A percentile compares a stretch with the other conserved stretches of the same genome.
Evolutionary conservation across 805 yeast species (phyloP).

Genomic region (Yamadazyma sp.): DNA sequence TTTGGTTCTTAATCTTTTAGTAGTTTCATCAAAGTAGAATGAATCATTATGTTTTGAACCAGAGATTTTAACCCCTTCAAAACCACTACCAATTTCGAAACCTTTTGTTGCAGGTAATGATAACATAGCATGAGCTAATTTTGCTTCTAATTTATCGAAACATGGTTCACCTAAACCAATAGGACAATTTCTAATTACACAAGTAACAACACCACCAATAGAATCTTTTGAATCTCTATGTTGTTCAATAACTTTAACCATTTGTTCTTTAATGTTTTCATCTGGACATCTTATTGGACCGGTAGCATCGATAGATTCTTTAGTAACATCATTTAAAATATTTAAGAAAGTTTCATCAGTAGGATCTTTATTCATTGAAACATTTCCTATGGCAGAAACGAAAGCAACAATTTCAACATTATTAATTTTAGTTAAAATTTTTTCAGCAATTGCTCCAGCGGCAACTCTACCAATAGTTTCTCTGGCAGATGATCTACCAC

Average conservation of each 20-base stretch:
- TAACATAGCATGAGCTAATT: slow-evolving; percentile 95
- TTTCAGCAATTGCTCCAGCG: slow-evolving; percentile 98
- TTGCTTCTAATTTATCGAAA: slow-evolving; percentile 94
- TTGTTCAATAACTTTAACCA: slow-evolving; percentile 85
- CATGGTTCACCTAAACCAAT: slow-evolving; percentile 98
- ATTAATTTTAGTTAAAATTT: slow-evolving; percentile 70
- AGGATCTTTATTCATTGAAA: slow-evolving; percentile 74
- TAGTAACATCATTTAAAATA: slow-evolving; percentile 70
- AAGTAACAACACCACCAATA: slow-evolving; percentile 96
- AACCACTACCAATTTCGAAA: slow-evolving; percentile 96
- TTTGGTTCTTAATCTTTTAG: slow-evolving; percentile 70
- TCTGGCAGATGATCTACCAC: slow-evolving; percentile 96
- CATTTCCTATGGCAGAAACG: slow-evolving; percentile 86
- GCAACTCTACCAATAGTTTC: slow-evolving; percentile 99
- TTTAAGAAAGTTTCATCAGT: slow-evolving; percentile 61
- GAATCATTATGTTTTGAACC: slow-evolving; percentile 95
- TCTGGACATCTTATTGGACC: slow-evolving; percentile 97
- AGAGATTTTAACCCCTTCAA: slow-evolving; percentile 81
- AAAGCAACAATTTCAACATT: slow-evolving; percentile 94
- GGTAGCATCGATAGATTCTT: slow-evolving; percentile 81
- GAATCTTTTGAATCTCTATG: slow-evolving; percentile 87
- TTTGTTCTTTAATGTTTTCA: slow-evolving; percentile 59
- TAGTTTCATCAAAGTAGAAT: slow-evolving; percentile 58
- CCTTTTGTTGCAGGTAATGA: slow-evolving; percentile 98
- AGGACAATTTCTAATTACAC: slow-evolving; percentile 93